A percentile compares a stretch with the other conserved stretches of the same genome.
Evolutionary conservation across 148 eudicot genomes (phyloP).

Genomic region (Salicornia ramosissima): DNA sequence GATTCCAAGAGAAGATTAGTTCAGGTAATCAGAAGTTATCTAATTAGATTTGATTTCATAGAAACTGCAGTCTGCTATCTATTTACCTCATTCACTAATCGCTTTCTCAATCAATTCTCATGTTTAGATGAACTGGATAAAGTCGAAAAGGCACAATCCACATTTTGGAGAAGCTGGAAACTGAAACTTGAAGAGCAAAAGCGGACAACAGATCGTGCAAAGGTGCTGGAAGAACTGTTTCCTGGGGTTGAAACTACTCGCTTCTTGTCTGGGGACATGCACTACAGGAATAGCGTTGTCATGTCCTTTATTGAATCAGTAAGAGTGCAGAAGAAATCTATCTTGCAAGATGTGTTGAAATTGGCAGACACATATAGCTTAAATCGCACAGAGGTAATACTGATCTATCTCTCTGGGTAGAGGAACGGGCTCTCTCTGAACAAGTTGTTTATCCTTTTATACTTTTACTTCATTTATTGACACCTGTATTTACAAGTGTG

Average conservation of each 20-base stretch:
- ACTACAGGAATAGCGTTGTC: slow-evolving; percentile 57
- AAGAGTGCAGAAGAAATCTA: slow-evolving; percentile 64
- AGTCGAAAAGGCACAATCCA: slow-evolving; percentile 68
- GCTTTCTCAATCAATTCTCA: slow-evolving; percentile 20
- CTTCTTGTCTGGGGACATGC: slow-evolving; percentile 67
- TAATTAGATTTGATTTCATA: background rate
- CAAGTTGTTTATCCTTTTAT: background rate
- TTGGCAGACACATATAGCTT: slow-evolving; percentile 65
- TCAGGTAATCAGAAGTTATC: slow-evolving; percentile 45
- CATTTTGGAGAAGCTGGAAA: slow-evolving; percentile 99
- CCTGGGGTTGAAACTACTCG: slow-evolving; percentile 86
- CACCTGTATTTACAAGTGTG: background rate
- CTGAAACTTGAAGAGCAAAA: slow-evolving; percentile 81
- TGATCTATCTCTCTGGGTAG: background rate
- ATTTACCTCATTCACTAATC: background rate
- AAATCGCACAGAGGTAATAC: slow-evolving; percentile 64
- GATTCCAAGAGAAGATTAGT: slow-evolving; percentile 66
- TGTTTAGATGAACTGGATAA: slow-evolving; percentile 65
- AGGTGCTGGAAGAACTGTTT: slow-evolving; percentile 80
- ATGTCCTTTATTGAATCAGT: slow-evolving; percentile 71
- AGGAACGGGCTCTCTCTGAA: background rate
- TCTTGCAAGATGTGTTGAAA: slow-evolving; percentile 61
- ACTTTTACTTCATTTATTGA: background rate
- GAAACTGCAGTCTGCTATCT: background rate
- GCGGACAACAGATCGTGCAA: slow-evolving; percentile 68